phyloP scores from a whole-genome alignment of 306 rosid species.

The Rosa persica region DNA sequence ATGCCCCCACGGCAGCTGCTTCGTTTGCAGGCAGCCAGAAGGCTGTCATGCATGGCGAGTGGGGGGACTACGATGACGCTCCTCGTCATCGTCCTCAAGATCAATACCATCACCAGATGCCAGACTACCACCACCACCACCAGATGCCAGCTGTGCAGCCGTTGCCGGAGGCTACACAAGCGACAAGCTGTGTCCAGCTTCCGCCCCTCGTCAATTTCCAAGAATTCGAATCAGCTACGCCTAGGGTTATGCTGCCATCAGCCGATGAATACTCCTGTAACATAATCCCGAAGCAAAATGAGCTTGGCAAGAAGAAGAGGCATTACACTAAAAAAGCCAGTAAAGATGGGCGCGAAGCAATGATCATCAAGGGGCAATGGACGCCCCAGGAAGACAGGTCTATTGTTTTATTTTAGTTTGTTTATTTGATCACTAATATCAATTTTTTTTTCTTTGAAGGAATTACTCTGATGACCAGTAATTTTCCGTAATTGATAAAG shows the following conservation, averaged over 20 bases:
- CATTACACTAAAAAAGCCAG: constrained; percentile 3
- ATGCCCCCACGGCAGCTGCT: background rate
- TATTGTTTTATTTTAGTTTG: background rate
- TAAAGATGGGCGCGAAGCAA: constrained; percentile 11
- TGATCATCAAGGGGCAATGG: constrained; percentile 70
- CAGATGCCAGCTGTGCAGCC: constrained; percentile 4
- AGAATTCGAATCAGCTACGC: constrained; percentile 18
- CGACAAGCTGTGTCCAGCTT: background rate
- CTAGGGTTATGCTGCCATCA: background rate
- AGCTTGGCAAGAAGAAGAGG: constrained; percentile 3
- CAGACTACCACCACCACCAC: background rate
- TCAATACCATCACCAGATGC: background rate
- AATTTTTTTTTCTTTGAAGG: background rate
- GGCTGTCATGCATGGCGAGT: background rate
- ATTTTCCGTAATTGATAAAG: background rate
- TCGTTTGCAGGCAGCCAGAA: background rate
- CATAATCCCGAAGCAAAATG: background rate
- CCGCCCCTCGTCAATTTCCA: constrained; percentile 6
- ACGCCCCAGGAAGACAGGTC: constrained; percentile 60
- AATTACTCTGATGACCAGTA: background rate
- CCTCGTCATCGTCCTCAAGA: background rate
- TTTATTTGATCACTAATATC: background rate
- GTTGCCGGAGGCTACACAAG: background rate
- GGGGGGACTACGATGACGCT: background rate
- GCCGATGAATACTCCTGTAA: constrained; percentile 5